phyloP scores from a whole-genome alignment of 208 protist species.

The Porcisia hertigi region DNA sequence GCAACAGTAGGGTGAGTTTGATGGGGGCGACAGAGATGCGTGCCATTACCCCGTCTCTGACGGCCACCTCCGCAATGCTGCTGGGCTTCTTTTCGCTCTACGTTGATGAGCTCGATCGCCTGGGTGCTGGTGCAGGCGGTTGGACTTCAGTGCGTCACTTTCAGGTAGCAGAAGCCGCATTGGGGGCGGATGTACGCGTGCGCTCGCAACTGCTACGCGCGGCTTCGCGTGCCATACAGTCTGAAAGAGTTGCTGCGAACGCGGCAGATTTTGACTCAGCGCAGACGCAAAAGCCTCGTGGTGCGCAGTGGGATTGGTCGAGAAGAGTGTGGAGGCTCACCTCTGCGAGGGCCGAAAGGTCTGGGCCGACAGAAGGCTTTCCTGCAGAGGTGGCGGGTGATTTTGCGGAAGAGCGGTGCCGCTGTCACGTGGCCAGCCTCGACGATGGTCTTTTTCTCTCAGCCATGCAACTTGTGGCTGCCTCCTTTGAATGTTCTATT shows the following conservation, averaged over 20 bases:
- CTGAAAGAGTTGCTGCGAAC: background rate
- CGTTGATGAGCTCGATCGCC: slow-evolving; percentile 15
- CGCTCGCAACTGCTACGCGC: slow-evolving; percentile 14
- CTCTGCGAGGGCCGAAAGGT: slow-evolving; percentile 2
- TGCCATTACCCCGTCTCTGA: slow-evolving; percentile 20
- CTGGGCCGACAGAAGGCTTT: background rate
- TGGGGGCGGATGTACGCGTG: slow-evolving; percentile 13
- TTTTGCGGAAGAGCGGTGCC: background rate
- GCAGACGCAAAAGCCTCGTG: background rate
- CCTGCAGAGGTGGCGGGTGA: background rate
- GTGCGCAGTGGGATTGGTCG: slow-evolving; percentile 17
- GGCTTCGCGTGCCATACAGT: slow-evolving; percentile 12
- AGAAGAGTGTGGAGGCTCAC: slow-evolving; percentile 14
- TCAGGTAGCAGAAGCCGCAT: background rate
- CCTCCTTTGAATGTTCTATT: slow-evolving; percentile 18
- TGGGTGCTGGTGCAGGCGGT: slow-evolving; percentile 9
- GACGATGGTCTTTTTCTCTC: slow-evolving; percentile 31
- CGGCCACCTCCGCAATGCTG: slow-evolving; percentile 26
- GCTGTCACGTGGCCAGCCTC: slow-evolving; percentile 18
- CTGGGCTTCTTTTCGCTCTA: slow-evolving; percentile 31
- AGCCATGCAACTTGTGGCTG: slow-evolving; percentile 20
- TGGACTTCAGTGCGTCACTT: slow-evolving; percentile 12
- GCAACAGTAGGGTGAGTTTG: slow-evolving; percentile 3
- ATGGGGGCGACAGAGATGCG: slow-evolving; percentile 12
- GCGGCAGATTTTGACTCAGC: background rate